Percentiles rank a stretch among this genome's conserved stretches.
phyloP scores from a whole-genome alignment of 2,329 filamentous ascomycete genomes.

The Scolecobasidium constrictum region DNA sequence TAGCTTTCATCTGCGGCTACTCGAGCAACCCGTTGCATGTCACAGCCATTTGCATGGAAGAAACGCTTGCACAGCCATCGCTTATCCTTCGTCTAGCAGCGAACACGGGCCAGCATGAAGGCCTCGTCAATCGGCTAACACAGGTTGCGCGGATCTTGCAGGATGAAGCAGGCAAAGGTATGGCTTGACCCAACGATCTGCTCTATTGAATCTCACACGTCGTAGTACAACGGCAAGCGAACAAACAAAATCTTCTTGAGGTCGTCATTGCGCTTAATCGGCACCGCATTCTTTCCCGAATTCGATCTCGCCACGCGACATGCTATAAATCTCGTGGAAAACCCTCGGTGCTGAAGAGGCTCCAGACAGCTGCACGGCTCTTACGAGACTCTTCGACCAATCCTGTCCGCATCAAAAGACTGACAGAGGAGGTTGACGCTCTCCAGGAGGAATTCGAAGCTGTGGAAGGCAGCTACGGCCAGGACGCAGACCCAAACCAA shows the following conservation, averaged over 20 bases:
- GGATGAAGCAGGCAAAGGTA: background rate
- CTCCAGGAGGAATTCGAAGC: no score
- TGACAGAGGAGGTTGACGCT: no score
- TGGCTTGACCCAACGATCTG: background rate
- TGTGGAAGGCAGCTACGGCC: no score
- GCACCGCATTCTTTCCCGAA: background rate
- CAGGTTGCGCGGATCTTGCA: background rate
- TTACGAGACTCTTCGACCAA: background rate
- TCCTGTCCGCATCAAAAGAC: no score
- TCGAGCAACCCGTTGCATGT: background rate
- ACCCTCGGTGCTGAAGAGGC: background rate
- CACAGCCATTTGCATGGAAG: constrained; percentile 1
- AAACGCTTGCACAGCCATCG: background rate
- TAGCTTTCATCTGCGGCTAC: background rate
- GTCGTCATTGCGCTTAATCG: background rate
- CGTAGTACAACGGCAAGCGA: background rate
- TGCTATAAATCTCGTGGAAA: background rate
- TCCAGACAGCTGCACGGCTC: background rate
- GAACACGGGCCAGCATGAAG: background rate
- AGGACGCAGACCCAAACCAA: no score
- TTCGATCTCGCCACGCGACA: background rate
- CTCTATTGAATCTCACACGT: background rate
- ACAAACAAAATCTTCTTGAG: background rate
- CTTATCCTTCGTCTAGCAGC: background rate
- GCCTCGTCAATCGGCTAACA: background rate